Percentiles rank a stretch among this genome's conserved stretches.
phyloP scores from a whole-genome alignment of 129 eudicot species.

The Solidago caesia region DNA sequence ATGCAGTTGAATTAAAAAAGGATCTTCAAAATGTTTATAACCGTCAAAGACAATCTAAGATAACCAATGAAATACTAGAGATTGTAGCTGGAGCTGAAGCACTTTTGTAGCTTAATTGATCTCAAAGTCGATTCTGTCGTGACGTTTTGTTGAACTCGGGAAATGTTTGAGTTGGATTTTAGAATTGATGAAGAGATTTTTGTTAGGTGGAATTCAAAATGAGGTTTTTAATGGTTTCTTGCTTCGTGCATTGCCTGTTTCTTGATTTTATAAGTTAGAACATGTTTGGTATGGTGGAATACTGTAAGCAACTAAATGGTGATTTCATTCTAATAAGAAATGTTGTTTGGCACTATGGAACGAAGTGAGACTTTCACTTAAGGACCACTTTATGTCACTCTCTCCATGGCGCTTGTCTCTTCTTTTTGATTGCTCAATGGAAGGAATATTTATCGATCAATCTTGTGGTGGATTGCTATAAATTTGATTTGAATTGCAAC shows the following conservation, averaged over 20 bases:
- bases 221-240: conserved; percentile 18
- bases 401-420: background rate
- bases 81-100: conserved; percentile 84
- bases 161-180: background rate
- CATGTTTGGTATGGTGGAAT: background rate
- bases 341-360: too few relatives aligned
- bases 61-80: conserved; percentile 71
- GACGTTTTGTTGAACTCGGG: conserved; percentile 8
- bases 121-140: background rate
- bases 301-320: too few relatives aligned
- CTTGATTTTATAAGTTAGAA: background rate
- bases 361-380: too few relatives aligned
- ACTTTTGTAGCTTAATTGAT: conserved; percentile 30
- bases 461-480: background rate
- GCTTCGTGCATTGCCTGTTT: background rate
- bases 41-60: conserved; percentile 73
- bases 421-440: background rate
- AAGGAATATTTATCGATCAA: background rate
- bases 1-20: conserved; percentile 64
- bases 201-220: background rate
- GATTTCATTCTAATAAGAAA: too few relatives aligned
- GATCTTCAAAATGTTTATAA: conserved; percentile 56
- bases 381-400: background rate
- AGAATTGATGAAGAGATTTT: background rate
- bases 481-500: too few relatives aligned